These are phyloP conservation scores for Vitellaria paradoxa DNA, from an alignment of 179 eudicot genomes.

Conservation along the genomic window DNA sequence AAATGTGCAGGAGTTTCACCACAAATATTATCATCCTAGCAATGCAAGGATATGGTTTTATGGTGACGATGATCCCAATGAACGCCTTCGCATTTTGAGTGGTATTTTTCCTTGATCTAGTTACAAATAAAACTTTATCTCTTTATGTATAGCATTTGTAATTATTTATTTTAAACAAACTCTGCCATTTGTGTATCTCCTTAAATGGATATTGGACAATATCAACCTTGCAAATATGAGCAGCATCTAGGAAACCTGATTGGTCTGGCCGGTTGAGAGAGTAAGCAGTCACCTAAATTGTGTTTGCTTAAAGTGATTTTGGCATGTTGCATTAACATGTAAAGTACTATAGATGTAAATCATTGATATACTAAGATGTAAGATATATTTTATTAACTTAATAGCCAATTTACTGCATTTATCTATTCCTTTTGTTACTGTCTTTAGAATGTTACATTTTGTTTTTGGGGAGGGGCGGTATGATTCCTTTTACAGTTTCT, in stretches of 20 bases:
- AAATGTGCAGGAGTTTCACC: constrained; percentile 78
- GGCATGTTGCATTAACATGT: neutral
- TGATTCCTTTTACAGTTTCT: neutral
- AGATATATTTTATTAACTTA: neutral
- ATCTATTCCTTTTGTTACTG: neutral
- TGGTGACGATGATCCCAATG: constrained; percentile 93
- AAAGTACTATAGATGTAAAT: neutral
- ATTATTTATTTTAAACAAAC: neutral
- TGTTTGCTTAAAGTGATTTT: neutral
- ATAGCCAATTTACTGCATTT: neutral
- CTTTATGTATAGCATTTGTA: neutral
- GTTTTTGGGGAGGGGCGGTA: too few species aligned
- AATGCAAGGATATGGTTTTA: constrained; percentile 98
- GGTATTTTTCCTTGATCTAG: constrained; percentile 39
- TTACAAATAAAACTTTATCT: neutral
- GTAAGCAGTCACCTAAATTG: neutral
- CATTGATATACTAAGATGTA: neutral
- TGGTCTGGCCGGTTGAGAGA: constrained; percentile 6
- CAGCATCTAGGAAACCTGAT: constrained; percentile 1
- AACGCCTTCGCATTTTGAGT: constrained; percentile 88
- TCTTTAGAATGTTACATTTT: neutral
- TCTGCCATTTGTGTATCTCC: neutral
- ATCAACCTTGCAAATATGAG: neutral
- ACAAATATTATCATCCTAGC: constrained; percentile 90
- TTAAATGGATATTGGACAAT: neutral